Percentiles rank a stretch among this genome's conserved stretches.
Evolutionary conservation across 2,329 filamentous ascomycete genomes (phyloP).

Genomic region (Xylaria sp.): DNA sequence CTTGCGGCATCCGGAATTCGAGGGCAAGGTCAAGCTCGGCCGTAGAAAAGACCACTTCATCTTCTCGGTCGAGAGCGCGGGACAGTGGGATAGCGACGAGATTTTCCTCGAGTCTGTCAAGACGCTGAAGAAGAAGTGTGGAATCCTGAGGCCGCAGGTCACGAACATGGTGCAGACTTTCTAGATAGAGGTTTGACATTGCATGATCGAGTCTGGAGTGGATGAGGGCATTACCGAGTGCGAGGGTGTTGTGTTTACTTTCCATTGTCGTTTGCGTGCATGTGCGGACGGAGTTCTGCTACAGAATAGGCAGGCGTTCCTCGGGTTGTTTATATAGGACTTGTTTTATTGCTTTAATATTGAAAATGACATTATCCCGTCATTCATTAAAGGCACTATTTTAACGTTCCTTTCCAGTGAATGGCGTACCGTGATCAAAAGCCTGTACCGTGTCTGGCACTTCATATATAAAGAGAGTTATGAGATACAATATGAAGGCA

Average conservation of each 20-base stretch:
- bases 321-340: conserved; percentile 22
- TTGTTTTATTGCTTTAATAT: conserved; percentile 14
- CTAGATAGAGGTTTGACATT: conserved; percentile 31
- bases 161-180: conserved; percentile 65
- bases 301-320: conserved; percentile 33
- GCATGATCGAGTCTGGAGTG: neutral
- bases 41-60: conserved; percentile 95
- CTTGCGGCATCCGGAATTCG: conserved; percentile 89
- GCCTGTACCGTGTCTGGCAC: neutral
- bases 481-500: neutral
- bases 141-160: conserved; percentile 76
- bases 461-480: neutral
- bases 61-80: conserved; percentile 92
- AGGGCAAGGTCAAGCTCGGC: conserved; percentile 94
- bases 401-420: neutral
- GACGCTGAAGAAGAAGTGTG: conserved; percentile 85
- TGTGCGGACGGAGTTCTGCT: conserved; percentile 37
- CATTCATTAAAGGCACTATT: neutral
- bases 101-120: conserved; percentile 91
- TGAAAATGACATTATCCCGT: neutral
- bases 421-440: neutral
- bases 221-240: neutral
- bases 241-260: conserved; percentile 1
- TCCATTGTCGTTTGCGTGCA: conserved; percentile 27
- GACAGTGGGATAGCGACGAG: conserved; percentile 93